A percentile compares a stretch with the other conserved stretches of the same genome.
Evolutionary conservation across 768 basidiomycete species (phyloP).

Genomic region (Rhodosporidiobolus odoratus): DNA sequence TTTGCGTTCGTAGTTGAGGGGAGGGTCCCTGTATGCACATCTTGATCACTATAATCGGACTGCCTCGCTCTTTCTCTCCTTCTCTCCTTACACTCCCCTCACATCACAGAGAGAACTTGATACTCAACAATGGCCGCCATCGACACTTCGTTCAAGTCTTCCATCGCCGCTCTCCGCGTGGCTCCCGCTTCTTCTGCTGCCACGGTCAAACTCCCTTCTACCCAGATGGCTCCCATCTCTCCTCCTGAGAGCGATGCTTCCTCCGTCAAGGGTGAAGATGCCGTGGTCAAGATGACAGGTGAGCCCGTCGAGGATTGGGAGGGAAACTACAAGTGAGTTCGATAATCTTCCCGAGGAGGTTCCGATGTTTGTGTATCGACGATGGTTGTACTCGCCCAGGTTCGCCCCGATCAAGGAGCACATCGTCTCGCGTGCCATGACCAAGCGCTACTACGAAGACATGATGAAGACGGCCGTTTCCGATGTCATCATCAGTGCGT

Average conservation of each 20-base stretch:
- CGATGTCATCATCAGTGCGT: conserved; percentile 59
- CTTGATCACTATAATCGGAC: no score
- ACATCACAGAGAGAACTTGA: no score
- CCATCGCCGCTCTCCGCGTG: conserved; percentile 31
- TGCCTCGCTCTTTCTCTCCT: background rate
- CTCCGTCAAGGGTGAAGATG: background rate
- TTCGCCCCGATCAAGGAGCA: conserved; percentile 72
- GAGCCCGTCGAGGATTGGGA: conserved; percentile 51
- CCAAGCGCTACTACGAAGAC: conserved; percentile 67
- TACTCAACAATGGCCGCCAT: background rate
- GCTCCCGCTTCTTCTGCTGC: conserved; percentile 2
- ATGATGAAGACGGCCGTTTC: conserved; percentile 71
- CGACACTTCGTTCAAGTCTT: conserved; percentile 31
- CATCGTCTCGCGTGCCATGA: conserved; percentile 71
- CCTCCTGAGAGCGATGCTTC: conserved; percentile 18
- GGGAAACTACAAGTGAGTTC: conserved; percentile 54
- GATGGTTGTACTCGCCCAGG: background rate
- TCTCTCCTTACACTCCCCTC: background rate
- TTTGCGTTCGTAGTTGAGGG: no score
- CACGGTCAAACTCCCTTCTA: background rate
- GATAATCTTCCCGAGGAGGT: no score
- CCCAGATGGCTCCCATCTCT: conserved; percentile 15
- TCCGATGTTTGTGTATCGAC: background rate
- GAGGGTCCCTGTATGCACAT: no score
- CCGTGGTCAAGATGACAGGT: background rate